Base-by-base conservation (phyloP, 495 filamentous ascomycete genomes). In the Penicillium malachiteum region DNA sequence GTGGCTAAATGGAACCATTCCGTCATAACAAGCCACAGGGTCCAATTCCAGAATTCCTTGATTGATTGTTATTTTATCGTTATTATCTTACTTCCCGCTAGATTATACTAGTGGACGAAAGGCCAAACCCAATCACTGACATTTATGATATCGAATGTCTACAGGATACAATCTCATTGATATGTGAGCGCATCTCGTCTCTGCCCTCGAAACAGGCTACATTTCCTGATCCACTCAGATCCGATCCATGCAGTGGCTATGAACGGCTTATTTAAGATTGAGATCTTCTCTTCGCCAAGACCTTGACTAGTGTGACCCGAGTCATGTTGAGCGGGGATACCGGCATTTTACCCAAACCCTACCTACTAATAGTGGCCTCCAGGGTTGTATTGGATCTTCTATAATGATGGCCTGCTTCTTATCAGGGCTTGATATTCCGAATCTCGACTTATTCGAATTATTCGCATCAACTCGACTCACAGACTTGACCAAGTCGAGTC, bases 271-370 rank as follows among this genome's bases (percentile, higher is more conserved):
- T 35, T 16, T 16, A 37, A 52, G 21, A 52, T 52, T 52, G 17
- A 16, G 49, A 52, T 52, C 38, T 39, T 16, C 49, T 12, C 13
- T 18, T 16, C 46, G 39, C 47, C 46, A 50, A 56, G 45, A 33
- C 4, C 1, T 4, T 26, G 21, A 26, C 21, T 26, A 26, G 21
- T 26, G 21, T 26, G 21, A n/a, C 7, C 14, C 13, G 7, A 46
- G 14, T 31, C 6, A 10, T 12, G n/a, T 44, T 44, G 26, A 17
- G 39, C 46, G 50, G 54, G 54, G 46, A 47, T 6, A 39, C 44
- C 54, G 39, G 47, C 40, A 38, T 44, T 50, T 18, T 31, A 16
- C 39, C 46, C 31, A 31, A 56, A 33, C 38, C 45, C 46, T 30
- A 43, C 13, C 37, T 44, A 31, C 12, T 37, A 13, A 37, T 37